Evolutionary conservation across 257 asterid genomes (phyloP).

Genomic region (Capsicum rhomboideum): DNA sequence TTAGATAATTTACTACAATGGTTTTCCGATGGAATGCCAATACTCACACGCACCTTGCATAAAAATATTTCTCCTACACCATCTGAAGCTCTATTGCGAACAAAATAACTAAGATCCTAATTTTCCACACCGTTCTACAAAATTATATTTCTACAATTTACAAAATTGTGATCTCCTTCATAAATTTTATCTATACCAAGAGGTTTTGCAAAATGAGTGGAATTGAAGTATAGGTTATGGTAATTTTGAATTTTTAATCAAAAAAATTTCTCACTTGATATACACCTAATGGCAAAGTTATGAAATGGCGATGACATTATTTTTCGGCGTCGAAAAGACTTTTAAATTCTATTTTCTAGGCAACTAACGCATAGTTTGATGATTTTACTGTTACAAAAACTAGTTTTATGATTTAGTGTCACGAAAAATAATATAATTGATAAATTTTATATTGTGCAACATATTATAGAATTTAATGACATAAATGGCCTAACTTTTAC

Average conservation of each 20-base stretch:
- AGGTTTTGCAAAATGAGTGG: neutral
- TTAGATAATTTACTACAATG: neutral
- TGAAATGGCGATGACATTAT: neutral
- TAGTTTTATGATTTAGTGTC: neutral
- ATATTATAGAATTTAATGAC: too few relatives aligned
- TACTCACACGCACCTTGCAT: neutral
- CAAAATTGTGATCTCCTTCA: neutral
- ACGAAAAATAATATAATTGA: too few relatives aligned
- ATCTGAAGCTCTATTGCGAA: neutral
- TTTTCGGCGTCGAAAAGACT: neutral
- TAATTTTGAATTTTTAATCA: neutral
- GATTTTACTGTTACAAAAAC: neutral
- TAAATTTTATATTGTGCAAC: too few relatives aligned
- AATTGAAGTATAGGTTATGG: neutral
- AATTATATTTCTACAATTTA: neutral
- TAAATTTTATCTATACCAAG: neutral
- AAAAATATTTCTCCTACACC: neutral
- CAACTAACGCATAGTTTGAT: neutral
- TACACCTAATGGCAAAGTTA: neutral
- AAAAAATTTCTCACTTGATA: neutral
- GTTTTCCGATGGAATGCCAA: neutral
- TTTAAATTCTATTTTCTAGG: neutral
- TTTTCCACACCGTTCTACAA: neutral
- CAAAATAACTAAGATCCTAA: neutral
- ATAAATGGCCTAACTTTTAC: too few relatives aligned